phyloP scores from a whole-genome alignment of 305 asterid genomes.

The Ilex paraguariensis region DNA sequence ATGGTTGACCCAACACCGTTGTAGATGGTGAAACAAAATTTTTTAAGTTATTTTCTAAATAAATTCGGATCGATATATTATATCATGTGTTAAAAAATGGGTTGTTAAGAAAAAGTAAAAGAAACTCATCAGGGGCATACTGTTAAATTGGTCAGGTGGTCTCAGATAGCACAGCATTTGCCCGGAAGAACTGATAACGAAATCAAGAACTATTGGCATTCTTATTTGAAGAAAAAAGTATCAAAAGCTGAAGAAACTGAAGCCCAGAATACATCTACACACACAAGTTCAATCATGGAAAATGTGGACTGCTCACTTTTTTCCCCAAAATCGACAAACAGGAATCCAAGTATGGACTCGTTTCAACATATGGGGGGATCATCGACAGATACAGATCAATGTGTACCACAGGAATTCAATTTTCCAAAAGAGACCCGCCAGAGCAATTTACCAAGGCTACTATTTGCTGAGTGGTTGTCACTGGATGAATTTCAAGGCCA shows the following conservation, averaged over 20 bases:
- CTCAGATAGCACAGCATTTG: conserved; percentile 56
- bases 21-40: no score
- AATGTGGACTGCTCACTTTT: conserved; percentile 12
- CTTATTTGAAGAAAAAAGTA: conserved; percentile 54
- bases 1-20: no score
- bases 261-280: conserved; percentile 4
- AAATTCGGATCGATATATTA: no score
- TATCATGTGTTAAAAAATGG: no score
- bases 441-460: conserved; percentile 47
- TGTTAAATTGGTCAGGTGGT: conserved; percentile 40
- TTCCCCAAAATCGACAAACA: conserved; percentile 27
- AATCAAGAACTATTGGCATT: conserved; percentile 78
- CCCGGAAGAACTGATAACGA: conserved; percentile 71
- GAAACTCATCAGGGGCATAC: no score
- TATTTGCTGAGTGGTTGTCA: conserved; percentile 61
- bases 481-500: conserved; percentile 37
- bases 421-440: conserved; percentile 16
- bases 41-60: no score
- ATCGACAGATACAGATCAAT: conserved; percentile 31
- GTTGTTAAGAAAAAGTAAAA: no score
- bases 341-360: conserved; percentile 29
- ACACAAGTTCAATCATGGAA: conserved; percentile 1
- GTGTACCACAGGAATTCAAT: conserved; percentile 12
- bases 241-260: neutral
- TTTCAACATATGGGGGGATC: conserved; percentile 31